Evolutionary conservation across 2,329 filamentous ascomycete species (phyloP).

Genomic region (Fusarium acutatum): DNA sequence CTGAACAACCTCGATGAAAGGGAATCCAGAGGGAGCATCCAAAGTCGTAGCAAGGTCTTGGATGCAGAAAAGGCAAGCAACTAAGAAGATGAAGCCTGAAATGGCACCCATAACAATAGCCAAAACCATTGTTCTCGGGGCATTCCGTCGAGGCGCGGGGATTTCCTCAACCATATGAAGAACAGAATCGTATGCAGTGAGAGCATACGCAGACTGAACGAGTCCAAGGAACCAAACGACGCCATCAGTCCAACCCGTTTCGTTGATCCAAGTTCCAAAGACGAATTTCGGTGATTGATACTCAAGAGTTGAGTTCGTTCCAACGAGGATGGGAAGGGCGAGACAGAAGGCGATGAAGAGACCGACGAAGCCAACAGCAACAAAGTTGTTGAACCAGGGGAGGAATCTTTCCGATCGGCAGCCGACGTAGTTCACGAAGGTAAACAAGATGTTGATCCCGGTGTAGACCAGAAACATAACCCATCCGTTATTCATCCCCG

Average conservation of each 20-base stretch:
- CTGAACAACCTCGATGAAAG: slow-evolving; percentile 58
- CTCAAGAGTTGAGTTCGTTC: slow-evolving; percentile 50
- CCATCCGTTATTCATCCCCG: slow-evolving; percentile 55
- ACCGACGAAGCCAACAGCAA: slow-evolving; percentile 60
- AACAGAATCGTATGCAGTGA: slow-evolving; percentile 62
- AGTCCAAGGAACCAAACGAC: slow-evolving; percentile 66
- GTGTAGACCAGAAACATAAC: slow-evolving; percentile 65
- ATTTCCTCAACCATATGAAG: slow-evolving; percentile 68
- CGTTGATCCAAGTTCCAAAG: slow-evolving; percentile 57
- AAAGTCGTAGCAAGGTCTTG: slow-evolving; percentile 54
- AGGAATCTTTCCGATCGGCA: slow-evolving; percentile 55
- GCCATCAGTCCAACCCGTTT: slow-evolving; percentile 59
- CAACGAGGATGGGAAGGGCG: slow-evolving; percentile 60
- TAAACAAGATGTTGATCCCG: slow-evolving; percentile 58
- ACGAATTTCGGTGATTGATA: slow-evolving; percentile 62
- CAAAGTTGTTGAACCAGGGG: slow-evolving; percentile 63
- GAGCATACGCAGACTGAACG: slow-evolving; percentile 63
- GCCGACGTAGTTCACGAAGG: slow-evolving; percentile 59
- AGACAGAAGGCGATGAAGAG: slow-evolving; percentile 62
- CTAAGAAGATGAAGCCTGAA: slow-evolving; percentile 60
- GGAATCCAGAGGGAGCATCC: slow-evolving; percentile 50
- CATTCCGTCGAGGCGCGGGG: slow-evolving; percentile 58
- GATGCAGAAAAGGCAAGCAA: slow-evolving; percentile 60
- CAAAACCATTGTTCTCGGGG: slow-evolving; percentile 60
- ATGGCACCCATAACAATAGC: slow-evolving; percentile 57